Conservation (phyloP, 2,329 filamentous ascomycete genomes). For the Trichoderma brevicompactum region DNA sequence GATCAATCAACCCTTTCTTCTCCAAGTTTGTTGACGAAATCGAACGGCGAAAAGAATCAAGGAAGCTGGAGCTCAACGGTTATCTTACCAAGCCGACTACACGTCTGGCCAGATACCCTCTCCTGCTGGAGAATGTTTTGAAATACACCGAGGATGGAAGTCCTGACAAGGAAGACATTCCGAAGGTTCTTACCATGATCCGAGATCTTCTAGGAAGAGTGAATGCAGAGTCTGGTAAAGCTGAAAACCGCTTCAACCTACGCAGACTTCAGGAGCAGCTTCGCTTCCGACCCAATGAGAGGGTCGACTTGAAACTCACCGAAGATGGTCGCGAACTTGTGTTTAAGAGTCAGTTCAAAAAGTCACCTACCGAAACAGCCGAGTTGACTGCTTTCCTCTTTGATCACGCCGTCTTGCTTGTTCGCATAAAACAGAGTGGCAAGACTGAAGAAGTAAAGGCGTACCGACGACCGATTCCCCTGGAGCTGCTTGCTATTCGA, state of each 20-base stretch:
- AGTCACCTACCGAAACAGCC: conserved; percentile 81
- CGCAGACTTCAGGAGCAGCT: conserved; percentile 89
- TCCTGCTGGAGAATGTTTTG: conserved; percentile 86
- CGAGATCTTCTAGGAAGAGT: conserved; percentile 85
- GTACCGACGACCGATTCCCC: conserved; percentile 88
- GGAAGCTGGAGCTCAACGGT: conserved; percentile 95
- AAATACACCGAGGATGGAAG: conserved; percentile 91
- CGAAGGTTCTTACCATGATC: conserved; percentile 84
- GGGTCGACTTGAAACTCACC: conserved; percentile 90
- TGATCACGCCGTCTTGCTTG: conserved; percentile 91
- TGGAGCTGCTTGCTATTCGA: conserved; percentile 89
- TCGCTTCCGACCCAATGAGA: conserved; percentile 86
- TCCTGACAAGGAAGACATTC: conserved; percentile 88
- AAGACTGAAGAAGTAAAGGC: conserved; percentile 95
- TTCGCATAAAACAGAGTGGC: conserved; percentile 87
- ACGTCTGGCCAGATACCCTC: conserved; percentile 87
- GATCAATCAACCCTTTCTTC: conserved; percentile 82
- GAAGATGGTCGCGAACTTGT: conserved; percentile 92
- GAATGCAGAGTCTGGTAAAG: conserved; percentile 93
- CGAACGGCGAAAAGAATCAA: conserved; percentile 91
- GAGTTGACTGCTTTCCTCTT: conserved; percentile 96
- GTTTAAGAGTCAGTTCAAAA: conserved; percentile 94
- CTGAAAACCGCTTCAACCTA: conserved; percentile 96
- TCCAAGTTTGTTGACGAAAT: conserved; percentile 94
- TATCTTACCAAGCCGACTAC: conserved; percentile 98